A percentile compares a stretch with the other conserved stretches of the same genome.
Evolutionary conservation across 495 filamentous ascomycete species (phyloP).

Genomic region (Zalerion maritima): DNA sequence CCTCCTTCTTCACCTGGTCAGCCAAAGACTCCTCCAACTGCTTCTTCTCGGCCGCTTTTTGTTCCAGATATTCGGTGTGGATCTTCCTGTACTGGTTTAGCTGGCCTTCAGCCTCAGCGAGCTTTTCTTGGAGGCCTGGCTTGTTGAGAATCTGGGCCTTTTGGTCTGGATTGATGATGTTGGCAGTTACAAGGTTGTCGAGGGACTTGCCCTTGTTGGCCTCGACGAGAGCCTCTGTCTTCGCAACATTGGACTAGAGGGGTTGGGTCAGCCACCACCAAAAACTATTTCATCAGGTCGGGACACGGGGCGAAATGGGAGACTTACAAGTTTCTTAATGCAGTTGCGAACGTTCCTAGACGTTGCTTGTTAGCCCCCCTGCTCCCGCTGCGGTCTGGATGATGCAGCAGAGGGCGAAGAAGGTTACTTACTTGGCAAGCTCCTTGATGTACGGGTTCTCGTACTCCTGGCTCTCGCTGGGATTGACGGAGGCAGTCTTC

Average conservation of each 20-base stretch:
- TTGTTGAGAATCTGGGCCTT: conserved; percentile 82
- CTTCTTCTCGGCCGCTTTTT: conserved; percentile 51
- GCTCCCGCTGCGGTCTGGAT: not conserved
- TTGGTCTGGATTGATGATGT: conserved; percentile 88
- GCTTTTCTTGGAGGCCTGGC: conserved; percentile 60
- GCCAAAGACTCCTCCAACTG: conserved; percentile 53
- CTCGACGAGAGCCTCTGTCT: conserved; percentile 62
- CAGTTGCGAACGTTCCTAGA: conserved; percentile 68
- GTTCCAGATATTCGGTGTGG: conserved; percentile 59
- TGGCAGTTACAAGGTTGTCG: conserved; percentile 65
- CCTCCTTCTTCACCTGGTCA: conserved; percentile 57
- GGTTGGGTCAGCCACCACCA: not conserved
- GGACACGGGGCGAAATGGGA: not conserved
- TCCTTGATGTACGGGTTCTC: conserved; percentile 73
- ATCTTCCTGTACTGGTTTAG: conserved; percentile 71
- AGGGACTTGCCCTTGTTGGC: conserved; percentile 63
- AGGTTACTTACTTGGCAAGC: conserved; percentile 57
- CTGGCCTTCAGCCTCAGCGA: conserved; percentile 70
- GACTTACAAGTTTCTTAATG: conserved; percentile 74
- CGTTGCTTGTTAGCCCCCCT: conserved; percentile 1
- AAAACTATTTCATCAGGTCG: conserved; percentile 4
- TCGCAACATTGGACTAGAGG: conserved; percentile 55
- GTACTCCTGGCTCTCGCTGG: conserved; percentile 32
- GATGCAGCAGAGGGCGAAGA: not conserved
- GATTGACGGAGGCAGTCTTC: conserved; percentile 20